Evolutionary conservation across 495 filamentous ascomycete genomes (phyloP).

Genomic region (Achaetomiella virescens): DNA sequence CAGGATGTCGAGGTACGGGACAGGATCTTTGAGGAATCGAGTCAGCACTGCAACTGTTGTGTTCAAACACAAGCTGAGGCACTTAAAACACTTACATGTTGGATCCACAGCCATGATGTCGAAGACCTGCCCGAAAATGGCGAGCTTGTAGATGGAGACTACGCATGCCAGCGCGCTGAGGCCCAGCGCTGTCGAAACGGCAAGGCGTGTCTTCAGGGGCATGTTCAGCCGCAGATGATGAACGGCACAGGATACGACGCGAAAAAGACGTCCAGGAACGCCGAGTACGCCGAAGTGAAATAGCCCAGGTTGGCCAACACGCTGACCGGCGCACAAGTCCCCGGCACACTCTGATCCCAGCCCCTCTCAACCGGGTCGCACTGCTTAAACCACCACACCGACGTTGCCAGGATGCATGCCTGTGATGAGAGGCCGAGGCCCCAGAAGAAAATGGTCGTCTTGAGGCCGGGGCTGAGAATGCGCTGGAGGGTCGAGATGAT

Average conservation of each 20-base stretch:
- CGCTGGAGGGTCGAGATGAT: constrained; percentile 8
- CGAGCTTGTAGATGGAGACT: constrained; percentile 10
- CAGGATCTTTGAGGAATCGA: constrained; percentile 1
- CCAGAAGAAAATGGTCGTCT: constrained; percentile 2
- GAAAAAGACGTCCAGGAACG: constrained; percentile 11
- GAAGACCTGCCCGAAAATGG: constrained; percentile 10
- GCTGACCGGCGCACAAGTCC: not conserved
- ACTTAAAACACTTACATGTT: constrained; percentile 2
- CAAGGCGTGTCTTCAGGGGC: constrained; percentile 2
- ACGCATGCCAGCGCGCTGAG: constrained; percentile 4
- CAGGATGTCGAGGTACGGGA: constrained; percentile 10
- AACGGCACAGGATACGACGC: constrained; percentile 5
- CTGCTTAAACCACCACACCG: constrained; percentile 10
- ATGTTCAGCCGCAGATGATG: constrained; percentile 15
- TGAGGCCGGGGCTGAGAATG: constrained; percentile 5
- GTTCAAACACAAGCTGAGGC: not conserved
- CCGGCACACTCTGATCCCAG: not conserved
- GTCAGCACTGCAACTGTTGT: no score
- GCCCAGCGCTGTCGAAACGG: not conserved
- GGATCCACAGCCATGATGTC: constrained; percentile 2
- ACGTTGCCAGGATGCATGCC: constrained; percentile 7
- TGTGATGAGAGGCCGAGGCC: constrained; percentile 3
- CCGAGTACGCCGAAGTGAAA: constrained; percentile 6
- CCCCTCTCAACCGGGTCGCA: constrained; percentile 2
- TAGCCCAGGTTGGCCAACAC: constrained; percentile 8